These are phyloP conservation scores for Eimeria tenella DNA, from an alignment of 169 alveolate species.

Conservation along the genomic window DNA sequence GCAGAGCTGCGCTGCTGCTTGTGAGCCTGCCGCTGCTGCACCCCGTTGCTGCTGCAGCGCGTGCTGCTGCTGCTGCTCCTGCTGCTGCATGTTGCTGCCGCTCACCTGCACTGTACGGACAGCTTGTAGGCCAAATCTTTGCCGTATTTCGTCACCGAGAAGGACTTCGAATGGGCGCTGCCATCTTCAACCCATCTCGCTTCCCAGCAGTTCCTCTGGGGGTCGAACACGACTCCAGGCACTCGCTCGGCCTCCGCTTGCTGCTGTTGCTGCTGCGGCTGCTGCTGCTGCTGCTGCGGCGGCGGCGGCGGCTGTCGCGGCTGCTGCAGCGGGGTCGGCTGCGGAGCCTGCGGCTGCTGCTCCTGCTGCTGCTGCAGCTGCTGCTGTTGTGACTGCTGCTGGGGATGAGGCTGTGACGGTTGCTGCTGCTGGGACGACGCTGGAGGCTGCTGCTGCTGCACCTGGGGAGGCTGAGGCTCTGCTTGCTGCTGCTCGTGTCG, in stretches of 20 bases:
- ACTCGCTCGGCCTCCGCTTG: background rate
- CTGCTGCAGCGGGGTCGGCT: background rate
- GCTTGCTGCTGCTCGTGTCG: background rate
- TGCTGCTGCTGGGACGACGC: too few relatives aligned
- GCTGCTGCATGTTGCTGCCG: background rate
- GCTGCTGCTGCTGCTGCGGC: conserved; percentile 25
- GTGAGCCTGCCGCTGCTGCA: too few relatives aligned
- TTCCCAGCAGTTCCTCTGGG: conserved; percentile 46
- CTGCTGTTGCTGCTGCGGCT: conserved; percentile 15
- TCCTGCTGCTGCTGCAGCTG: background rate
- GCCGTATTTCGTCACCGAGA: conserved; percentile 58
- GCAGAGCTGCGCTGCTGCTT: too few relatives aligned
- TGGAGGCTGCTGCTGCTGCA: background rate
- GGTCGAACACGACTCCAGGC: conserved; percentile 27
- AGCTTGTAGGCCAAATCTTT: conserved; percentile 45
- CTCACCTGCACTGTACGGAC: conserved; percentile 68
- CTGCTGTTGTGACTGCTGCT: conserved; percentile 16
- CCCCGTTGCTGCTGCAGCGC: too few relatives aligned
- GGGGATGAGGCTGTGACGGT: background rate
- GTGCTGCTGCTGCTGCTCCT: too few relatives aligned
- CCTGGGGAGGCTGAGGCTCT: background rate
- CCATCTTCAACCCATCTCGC: conserved; percentile 64
- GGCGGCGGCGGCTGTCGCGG: background rate
- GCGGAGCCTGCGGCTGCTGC: background rate
- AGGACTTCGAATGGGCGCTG: background rate